These are phyloP conservation scores for Alliaria petiolata DNA, from an alignment of 345 rosid species.

Conservation along the genomic window DNA sequence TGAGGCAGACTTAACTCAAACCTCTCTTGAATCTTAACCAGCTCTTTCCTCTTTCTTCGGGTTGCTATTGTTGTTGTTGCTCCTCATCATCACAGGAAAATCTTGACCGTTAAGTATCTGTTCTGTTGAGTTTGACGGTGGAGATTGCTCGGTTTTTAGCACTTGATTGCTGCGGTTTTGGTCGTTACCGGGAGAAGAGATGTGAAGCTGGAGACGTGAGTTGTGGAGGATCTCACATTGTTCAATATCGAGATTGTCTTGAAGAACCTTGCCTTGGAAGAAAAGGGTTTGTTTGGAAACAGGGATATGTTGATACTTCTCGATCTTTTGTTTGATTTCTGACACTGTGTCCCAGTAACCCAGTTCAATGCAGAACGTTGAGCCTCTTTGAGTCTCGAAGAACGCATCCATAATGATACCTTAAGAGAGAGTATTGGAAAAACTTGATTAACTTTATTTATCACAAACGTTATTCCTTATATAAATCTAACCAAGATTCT, in stretches of 20 bases:
- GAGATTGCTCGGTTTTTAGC: not conserved
- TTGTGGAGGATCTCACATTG: slow-evolving; percentile 52
- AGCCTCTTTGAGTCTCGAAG: slow-evolving; percentile 52
- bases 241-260: slow-evolving; percentile 58
- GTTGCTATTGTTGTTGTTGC: slow-evolving; percentile 12
- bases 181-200: slow-evolving; percentile 20
- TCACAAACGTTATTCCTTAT: too few species aligned
- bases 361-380: slow-evolving; percentile 65
- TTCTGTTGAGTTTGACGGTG: not conserved
- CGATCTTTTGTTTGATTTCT: slow-evolving; percentile 73
- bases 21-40: slow-evolving; percentile 55
- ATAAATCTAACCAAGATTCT: too few species aligned
- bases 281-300: slow-evolving; percentile 51
- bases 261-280: slow-evolving; percentile 57
- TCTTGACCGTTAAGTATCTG: not conserved
- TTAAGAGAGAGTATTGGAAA: too few species aligned
- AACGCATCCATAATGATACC: slow-evolving; percentile 49
- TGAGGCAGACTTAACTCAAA: slow-evolving; percentile 48
- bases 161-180: not conserved
- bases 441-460: too few species aligned
- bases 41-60: slow-evolving; percentile 62
- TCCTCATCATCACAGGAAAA: not conserved
- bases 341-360: slow-evolving; percentile 70
- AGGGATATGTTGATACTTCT: slow-evolving; percentile 62
- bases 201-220: slow-evolving; percentile 53